phyloP scores from a whole-genome alignment of 208 protist genomes.

The Trypanosoma avium region DNA sequence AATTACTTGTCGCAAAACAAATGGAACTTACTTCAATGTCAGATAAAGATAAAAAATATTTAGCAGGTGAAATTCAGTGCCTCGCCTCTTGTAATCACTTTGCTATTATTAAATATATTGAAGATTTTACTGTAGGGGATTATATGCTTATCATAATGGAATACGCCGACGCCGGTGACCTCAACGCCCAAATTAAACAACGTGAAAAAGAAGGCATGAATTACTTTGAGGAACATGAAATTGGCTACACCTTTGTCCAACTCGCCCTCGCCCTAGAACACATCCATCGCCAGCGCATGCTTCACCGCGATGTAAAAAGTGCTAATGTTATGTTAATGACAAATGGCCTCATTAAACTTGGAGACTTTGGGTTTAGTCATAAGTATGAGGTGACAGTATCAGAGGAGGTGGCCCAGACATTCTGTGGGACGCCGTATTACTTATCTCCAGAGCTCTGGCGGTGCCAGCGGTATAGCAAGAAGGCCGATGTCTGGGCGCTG shows the following conservation, averaged over 20 bases:
- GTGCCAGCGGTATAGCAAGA: constrained; percentile 62
- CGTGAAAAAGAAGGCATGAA: constrained; percentile 30
- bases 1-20: constrained; percentile 67
- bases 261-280: constrained; percentile 59
- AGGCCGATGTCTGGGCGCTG: constrained; percentile 64
- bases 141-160: constrained; percentile 67
- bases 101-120: constrained; percentile 82
- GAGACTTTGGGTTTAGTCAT: constrained; percentile 39
- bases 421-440: constrained; percentile 63
- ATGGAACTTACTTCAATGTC: constrained; percentile 79
- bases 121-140: constrained; percentile 63
- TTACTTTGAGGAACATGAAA: constrained; percentile 70
- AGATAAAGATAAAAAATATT: constrained; percentile 68
- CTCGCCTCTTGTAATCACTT: constrained; percentile 76
- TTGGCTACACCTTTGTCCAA: constrained; percentile 69
- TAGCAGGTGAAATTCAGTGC: constrained; percentile 66
- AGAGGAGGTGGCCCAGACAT: constrained; percentile 24
- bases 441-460: constrained; percentile 67
- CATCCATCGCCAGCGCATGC: constrained; percentile 32
- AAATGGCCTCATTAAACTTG: constrained; percentile 39
- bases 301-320: constrained; percentile 46
- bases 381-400: constrained; percentile 30
- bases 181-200: constrained; percentile 73
- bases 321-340: constrained; percentile 38
- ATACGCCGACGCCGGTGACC: constrained; percentile 85